A percentile compares a stretch with the other conserved stretches of the same genome.
Conservation (phyloP, 2,329 filamentous ascomycete species). For the Pseudogymnoascus sp. region DNA sequence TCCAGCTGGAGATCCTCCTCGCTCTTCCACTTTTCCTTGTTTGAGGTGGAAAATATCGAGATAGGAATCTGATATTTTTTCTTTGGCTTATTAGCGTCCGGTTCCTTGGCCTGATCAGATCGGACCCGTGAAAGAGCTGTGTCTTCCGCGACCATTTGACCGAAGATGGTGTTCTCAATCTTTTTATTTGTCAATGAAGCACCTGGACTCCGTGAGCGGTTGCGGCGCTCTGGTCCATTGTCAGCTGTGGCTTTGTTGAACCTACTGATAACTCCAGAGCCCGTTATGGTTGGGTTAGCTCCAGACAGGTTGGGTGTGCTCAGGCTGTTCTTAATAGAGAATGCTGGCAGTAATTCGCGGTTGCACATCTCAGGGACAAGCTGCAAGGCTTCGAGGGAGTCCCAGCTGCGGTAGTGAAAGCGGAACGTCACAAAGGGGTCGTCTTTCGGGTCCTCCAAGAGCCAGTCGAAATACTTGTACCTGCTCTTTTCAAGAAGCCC, state of each 20-base stretch:
- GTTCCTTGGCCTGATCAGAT: background rate
- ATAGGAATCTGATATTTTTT: constrained; percentile 4
- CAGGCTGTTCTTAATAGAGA: constrained; percentile 12
- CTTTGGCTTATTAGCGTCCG: constrained; percentile 10
- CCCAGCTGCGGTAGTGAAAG: constrained; percentile 48
- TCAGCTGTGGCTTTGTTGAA: background rate
- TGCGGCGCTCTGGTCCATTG: background rate
- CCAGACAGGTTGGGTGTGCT: constrained; percentile 9
- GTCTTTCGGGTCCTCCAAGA: constrained; percentile 42
- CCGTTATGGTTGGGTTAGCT: background rate
- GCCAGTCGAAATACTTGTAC: constrained; percentile 31
- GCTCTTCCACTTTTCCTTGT: background rate
- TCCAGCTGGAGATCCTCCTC: constrained; percentile 13
- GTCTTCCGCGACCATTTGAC: constrained; percentile 2
- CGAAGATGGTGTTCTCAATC: constrained; percentile 9
- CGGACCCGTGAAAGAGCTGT: constrained; percentile 6
- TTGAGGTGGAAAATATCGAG: constrained; percentile 3
- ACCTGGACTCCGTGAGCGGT: background rate
- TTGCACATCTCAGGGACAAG: constrained; percentile 29
- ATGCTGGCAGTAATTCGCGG: constrained; percentile 17
- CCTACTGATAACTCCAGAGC: background rate
- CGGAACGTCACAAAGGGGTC: constrained; percentile 44
- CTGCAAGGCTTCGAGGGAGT: constrained; percentile 39
- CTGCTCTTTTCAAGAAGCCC: constrained; percentile 38
- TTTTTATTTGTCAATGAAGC: background rate